phyloP scores from a whole-genome alignment of 495 filamentous ascomycete genomes.

The Hypoxylon fuscum region DNA sequence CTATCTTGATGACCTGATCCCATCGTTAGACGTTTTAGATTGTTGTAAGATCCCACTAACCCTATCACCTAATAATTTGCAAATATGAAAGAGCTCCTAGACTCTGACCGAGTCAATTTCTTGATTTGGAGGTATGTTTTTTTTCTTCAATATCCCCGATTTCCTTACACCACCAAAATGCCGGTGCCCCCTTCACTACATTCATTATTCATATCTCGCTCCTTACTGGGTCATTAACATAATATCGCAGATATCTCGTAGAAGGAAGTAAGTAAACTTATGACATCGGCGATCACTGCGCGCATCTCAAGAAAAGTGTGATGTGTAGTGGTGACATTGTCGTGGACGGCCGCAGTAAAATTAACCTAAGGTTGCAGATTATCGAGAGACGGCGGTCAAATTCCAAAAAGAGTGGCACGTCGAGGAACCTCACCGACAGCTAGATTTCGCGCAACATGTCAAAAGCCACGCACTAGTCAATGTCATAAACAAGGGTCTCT shows the following conservation, averaged over 20 bases:
- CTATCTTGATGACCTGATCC: constrained; percentile 19
- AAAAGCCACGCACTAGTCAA: constrained; percentile 77
- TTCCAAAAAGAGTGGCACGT: constrained; percentile 84
- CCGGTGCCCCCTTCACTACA: constrained; percentile 6
- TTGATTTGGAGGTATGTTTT: constrained; percentile 93
- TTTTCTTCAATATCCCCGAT: constrained; percentile 41
- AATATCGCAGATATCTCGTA: constrained; percentile 76
- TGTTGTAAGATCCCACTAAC: constrained; percentile 2
- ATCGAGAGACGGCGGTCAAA: constrained; percentile 77
- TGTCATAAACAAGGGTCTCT: constrained; percentile 78
- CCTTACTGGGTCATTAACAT: constrained; percentile 47
- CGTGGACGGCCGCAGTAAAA: constrained; percentile 39
- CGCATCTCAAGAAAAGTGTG: constrained; percentile 18
- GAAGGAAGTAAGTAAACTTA: constrained; percentile 77
- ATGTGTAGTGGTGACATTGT: constrained; percentile 33
- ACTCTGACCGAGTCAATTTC: constrained; percentile 96
- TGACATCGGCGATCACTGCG: constrained; percentile 5
- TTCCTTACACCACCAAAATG: constrained; percentile 47
- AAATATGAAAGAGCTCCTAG: constrained; percentile 71
- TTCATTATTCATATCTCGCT: constrained; percentile 21
- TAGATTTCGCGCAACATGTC: constrained; percentile 80
- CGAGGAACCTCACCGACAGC: constrained; percentile 71
- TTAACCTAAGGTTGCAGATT: constrained; percentile 58
- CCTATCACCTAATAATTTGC: constrained; percentile 18
- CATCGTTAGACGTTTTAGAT: constrained; percentile 1